Conservation (phyloP, 1,284 basidiomycete genomes). For the Bjerkandera adusta region DNA sequence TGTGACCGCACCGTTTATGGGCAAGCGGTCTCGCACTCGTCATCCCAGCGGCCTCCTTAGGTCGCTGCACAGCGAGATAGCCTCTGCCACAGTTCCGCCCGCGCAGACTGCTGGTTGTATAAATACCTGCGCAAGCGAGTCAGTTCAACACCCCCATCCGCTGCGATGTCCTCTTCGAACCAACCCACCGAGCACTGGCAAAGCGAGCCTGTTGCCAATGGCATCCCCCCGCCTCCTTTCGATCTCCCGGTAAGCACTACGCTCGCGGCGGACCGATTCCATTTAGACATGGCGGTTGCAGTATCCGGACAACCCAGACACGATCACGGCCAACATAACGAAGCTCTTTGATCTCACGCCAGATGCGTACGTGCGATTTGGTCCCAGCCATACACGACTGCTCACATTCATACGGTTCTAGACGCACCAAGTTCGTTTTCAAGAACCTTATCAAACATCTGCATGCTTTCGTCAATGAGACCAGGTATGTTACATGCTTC, state of each 20-base stretch:
- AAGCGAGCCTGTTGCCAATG: slow-evolving; percentile 25
- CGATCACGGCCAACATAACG: slow-evolving; percentile 54
- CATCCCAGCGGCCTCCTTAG: too few species aligned
- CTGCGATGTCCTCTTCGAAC: too few species aligned
- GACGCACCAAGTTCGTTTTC: slow-evolving; percentile 29
- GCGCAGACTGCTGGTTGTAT: too few species aligned
- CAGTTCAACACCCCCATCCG: too few species aligned
- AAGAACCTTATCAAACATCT: slow-evolving; percentile 52
- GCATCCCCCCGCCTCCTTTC: slow-evolving; percentile 29
- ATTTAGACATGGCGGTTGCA: slow-evolving; percentile 19
- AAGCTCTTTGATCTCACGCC: slow-evolving; percentile 43
- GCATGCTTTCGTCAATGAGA: slow-evolving; percentile 66
- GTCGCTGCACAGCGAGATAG: too few species aligned
- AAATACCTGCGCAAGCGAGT: too few species aligned
- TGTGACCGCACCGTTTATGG: too few species aligned
- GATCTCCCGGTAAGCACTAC: slow-evolving; percentile 25
- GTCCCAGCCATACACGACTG: neutral
- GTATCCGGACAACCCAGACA: slow-evolving; percentile 51
- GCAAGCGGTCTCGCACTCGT: too few species aligned
- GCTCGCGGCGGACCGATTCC: neutral
- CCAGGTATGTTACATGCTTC: slow-evolving; percentile 36
- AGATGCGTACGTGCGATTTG: slow-evolving; percentile 36
- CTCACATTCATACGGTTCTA: slow-evolving; percentile 6
- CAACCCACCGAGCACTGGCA: slow-evolving; percentile 6
- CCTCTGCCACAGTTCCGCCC: too few species aligned